Base-by-base conservation (phyloP, 306 rosid genomes). In the Gynostemma pentaphyllum region DNA sequence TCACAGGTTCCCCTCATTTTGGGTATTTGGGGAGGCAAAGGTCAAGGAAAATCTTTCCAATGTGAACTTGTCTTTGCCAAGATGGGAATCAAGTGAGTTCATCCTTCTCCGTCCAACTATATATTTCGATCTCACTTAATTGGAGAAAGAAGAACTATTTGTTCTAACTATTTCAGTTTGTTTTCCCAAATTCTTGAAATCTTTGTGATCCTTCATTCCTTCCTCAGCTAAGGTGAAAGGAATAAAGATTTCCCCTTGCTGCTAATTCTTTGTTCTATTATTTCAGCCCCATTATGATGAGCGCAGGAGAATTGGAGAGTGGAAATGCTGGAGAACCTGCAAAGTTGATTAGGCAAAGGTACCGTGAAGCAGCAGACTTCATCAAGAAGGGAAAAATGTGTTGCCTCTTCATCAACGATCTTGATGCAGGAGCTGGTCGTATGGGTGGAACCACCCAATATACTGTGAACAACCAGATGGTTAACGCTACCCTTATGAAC, bases 401-500 rank as follows among this genome's bases (percentile, higher is more conserved):
- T 24, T 51, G 57, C 15, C 84, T 85, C 19, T 85, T 85, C 78
- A 85, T 85, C 75, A 85, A 85, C 21, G 94, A 85, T 70, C 94
- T 85, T 2, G 94, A 85, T 11, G 94, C 94, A 9, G 94, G 94
- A 42, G 94, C 94, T 13, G 94, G 94, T 45, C 77, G 94, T 42
- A 9, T 85, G 1, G 94, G 94, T 23, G 94, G 94, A 42, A 80
- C 94, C 32, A 85, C 94, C 18, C 94, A 85, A 30, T 85, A 85
- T 82, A 85, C 94, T 2, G 94, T 85, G 23, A 85, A 85, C 81
- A 85, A 85, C 79, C 94, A 85, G 70, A 85, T 85, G 94, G 94
- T 85, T 34, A 85, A 85, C 40, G 94, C 94, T 61, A 85, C 94
- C 3, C 94, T 85, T 51, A 85, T 85, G 94, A 85, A 85, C 76